phyloP scores from a whole-genome alignment of 2,329 filamentous ascomycete species.

The Colletotrichum paranaense region DNA sequence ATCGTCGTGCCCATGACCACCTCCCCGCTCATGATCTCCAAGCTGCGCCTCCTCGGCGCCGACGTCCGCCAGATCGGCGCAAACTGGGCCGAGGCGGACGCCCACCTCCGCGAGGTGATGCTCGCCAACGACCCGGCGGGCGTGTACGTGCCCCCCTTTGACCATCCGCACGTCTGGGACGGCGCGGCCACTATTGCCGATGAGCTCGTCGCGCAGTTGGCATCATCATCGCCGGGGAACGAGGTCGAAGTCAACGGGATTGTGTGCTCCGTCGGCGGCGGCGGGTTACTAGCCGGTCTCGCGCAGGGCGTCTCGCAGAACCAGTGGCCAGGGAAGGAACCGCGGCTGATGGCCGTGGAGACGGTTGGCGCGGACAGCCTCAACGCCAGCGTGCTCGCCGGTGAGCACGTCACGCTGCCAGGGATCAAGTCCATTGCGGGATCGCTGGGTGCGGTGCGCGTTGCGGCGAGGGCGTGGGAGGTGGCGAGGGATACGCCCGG shows the following conservation, averaged over 20 bases:
- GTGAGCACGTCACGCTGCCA: conserved; percentile 70
- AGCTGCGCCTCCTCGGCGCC: conserved; percentile 75
- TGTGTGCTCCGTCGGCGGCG: conserved; percentile 83
- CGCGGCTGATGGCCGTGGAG: conserved; percentile 77
- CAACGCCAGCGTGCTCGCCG: conserved; percentile 67
- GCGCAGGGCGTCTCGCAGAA: conserved; percentile 72
- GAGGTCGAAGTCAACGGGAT: conserved; percentile 71
- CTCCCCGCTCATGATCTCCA: conserved; percentile 76
- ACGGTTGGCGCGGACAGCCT: conserved; percentile 80
- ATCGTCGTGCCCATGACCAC: conserved; percentile 79
- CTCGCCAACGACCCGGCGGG: conserved; percentile 62
- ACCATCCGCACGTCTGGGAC: conserved; percentile 75
- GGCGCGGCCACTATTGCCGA: conserved; percentile 71
- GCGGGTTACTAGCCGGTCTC: conserved; percentile 82
- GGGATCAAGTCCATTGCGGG: conserved; percentile 82
- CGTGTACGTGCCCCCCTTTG: conserved; percentile 78
- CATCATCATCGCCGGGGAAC: background rate
- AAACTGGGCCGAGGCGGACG: conserved; percentile 77
- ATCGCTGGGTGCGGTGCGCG: conserved; percentile 78
- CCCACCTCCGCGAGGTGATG: conserved; percentile 69
- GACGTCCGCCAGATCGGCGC: conserved; percentile 76
- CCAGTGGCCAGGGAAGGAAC: conserved; percentile 47
- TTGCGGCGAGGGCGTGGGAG: conserved; percentile 75
- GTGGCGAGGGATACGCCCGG: conserved; percentile 58
- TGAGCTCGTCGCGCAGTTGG: conserved; percentile 55